Evolutionary conservation across 2,329 filamentous ascomycete species (phyloP), one percentile per base, ranked within the genome.

Genomic region (Thermothelomyces thermophilus): DNA sequence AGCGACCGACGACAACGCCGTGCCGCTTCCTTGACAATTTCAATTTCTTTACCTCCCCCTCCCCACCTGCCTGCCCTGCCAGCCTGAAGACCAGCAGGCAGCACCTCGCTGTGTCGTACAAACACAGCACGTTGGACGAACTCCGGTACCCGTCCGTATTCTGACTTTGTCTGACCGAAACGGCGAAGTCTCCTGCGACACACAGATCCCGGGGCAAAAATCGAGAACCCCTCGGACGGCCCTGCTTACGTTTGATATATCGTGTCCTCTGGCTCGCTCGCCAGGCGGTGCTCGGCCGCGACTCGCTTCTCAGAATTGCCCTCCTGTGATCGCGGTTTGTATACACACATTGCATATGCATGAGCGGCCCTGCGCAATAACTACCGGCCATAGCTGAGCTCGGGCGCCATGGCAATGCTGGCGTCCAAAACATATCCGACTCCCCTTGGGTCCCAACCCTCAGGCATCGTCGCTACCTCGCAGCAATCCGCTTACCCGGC

Each of bases 391-490:
- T 45, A 36, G 8, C 5, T 35, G 19, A 42, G 16, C 31, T 24
- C 34, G 26, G 44, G 50, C 47, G 65, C 56, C 50, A 88, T 90
- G 86, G 83, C 86, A 62, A 87, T 90, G 81, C 72, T 90, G 63
- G 86, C 86, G 58, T 82, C 86, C 53, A 89, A 90, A 66, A 73
- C 84, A 60, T 88, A 84, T 64, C 75, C 83, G 58, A 70, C 80
- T 46, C 72, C 77, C 48, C 68, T 83, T 60, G 70, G 67, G 56
- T 69, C 71, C 39, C 68, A 70, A 54, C 63, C 69, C 51, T 67
- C 72, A 16, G 69, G 67, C 41, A 63, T 76, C 56, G 69, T 72
- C 40, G 65, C 75, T n/a, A 70, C 65, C 54, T 64, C 73, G 13
- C 66, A 73, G n/a, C 72, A 76, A 45, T 66, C 75, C 40, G 67